Evolutionary conservation across 1,139 yeast genomes (phyloP).

Genomic region (Yamadazyma dendronema): DNA sequence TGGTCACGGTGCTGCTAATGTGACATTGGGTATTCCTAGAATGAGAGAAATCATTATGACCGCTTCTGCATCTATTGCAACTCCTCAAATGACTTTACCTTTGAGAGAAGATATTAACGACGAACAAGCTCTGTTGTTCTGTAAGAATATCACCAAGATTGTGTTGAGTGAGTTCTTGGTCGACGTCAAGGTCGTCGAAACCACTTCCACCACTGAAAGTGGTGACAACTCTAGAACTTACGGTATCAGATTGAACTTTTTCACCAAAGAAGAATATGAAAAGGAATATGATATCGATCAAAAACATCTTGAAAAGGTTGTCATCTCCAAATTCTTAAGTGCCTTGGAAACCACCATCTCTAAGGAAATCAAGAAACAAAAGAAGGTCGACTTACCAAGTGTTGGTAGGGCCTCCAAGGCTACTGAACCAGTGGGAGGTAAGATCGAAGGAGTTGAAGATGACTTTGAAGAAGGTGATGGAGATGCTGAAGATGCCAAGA

Average conservation of each 20-base stretch:
- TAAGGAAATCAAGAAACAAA: conserved; percentile 83
- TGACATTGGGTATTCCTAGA: conserved; percentile 99
- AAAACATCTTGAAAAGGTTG: conserved; percentile 70
- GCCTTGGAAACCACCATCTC: conserved; percentile 69
- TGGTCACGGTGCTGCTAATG: conserved; percentile 99
- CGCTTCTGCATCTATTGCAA: conserved; percentile 89
- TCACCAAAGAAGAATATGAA: conserved; percentile 72
- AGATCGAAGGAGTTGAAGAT: conserved; percentile 40
- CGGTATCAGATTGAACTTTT: conserved; percentile 71
- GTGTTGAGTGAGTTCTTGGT: conserved; percentile 87
- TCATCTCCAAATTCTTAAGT: conserved; percentile 63
- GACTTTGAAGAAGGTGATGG: conserved; percentile 55
- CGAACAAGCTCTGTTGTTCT: conserved; percentile 87
- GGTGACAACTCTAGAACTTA: conserved; percentile 69
- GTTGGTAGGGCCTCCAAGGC: conserved; percentile 71
- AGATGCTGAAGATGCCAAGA: conserved; percentile 70
- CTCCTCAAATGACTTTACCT: conserved; percentile 98
- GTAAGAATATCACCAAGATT: conserved; percentile 85
- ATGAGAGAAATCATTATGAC: conserved; percentile 99
- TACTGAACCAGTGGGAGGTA: conserved; percentile 41
- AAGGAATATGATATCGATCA: conserved; percentile 86
- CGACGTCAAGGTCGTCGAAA: conserved; percentile 81
- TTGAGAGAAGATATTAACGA: conserved; percentile 75
- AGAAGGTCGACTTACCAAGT: conserved; percentile 55
- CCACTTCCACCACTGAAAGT: conserved; percentile 59